Evolutionary conservation across 164 flowering plant species (phyloP).

Genomic region (Echeveria elegans): DNA sequence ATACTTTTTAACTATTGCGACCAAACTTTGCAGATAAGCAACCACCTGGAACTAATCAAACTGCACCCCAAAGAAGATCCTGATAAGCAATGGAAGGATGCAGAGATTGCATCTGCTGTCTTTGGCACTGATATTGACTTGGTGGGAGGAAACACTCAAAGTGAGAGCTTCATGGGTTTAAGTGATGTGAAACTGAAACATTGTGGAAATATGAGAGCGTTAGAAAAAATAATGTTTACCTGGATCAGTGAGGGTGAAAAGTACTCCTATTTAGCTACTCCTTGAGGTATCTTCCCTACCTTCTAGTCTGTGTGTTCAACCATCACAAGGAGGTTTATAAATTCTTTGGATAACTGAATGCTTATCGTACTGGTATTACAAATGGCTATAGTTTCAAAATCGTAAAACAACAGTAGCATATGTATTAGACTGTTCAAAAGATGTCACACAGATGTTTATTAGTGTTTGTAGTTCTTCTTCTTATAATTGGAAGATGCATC

Average conservation of each 20-base stretch:
- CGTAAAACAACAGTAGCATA: no score
- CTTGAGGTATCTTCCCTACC: slow-evolving; percentile 53
- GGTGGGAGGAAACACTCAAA: slow-evolving; percentile 68
- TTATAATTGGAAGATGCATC: no score
- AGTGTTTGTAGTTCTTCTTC: no score
- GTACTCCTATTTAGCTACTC: slow-evolving; percentile 92
- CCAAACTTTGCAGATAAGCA: slow-evolving; percentile 90
- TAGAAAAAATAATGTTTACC: slow-evolving; percentile 65
- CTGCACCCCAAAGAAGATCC: slow-evolving; percentile 79
- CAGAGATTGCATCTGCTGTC: slow-evolving; percentile 69
- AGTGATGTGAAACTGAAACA: slow-evolving; percentile 82
- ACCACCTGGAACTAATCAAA: slow-evolving; percentile 93
- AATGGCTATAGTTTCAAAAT: no score
- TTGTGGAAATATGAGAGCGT: slow-evolving; percentile 91
- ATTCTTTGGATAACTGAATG: no score
- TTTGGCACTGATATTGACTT: slow-evolving; percentile 70
- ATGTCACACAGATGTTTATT: no score
- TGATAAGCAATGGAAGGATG: slow-evolving; percentile 78
- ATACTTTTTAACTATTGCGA: no score
- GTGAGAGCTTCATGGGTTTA: slow-evolving; percentile 81
- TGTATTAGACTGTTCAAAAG: no score
- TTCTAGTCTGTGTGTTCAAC: no score
- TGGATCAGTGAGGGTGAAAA: slow-evolving; percentile 81
- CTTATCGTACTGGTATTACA: no score
- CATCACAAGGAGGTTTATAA: no score